Evolutionary conservation across 202 grass and related monocot genomes (phyloP), one percentile per base, ranked within the genome.

Genomic region (Hordeum pubiflorum): DNA sequence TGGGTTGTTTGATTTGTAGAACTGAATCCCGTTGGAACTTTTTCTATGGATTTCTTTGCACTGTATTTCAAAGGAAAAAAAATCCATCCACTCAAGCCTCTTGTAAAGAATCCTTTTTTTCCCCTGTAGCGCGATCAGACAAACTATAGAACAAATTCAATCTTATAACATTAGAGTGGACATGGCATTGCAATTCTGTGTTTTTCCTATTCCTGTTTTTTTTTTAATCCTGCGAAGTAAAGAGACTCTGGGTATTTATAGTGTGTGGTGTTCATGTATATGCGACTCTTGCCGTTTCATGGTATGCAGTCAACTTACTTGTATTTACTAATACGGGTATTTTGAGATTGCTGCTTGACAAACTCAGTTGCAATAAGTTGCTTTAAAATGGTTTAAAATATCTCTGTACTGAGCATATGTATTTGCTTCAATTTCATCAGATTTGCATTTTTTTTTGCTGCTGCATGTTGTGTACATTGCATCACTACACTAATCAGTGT

Each of bases 271-370:
- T 46, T 7, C 22, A 26, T 26, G 22, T 32, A n/a, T 17, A 5
- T 67, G n/a, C 15, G 3, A 4, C 43, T 22, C 13, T 72, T 27
- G 18, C 68, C 1, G 2, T 48, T 48, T 29, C 44, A 29, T 72
- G 36, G 26, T 31, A 4, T 65, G 13, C 14, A 5, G 3, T 65
- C 10, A 50, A 31, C 24, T 32, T 52, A 40, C 36, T 40, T 94
- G 52, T 91, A 87, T 57, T 82, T 93, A 62, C 76, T 93, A 72
- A 90, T 90, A 86, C 79, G 89, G 54, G 89, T 91, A 73, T 97
- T 91, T 17, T 85, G 94, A 90, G 68, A 88, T 91, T 69, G 91
- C 94, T 54, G 89, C 84, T 23, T 89, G 83, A 14, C 86, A 90
- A 63, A 97, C 87, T 60, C 87, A 89, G 87, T 83, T 97, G 83